Base-by-base conservation (phyloP, 345 rosid species). In the Noccaea bulbosa region DNA sequence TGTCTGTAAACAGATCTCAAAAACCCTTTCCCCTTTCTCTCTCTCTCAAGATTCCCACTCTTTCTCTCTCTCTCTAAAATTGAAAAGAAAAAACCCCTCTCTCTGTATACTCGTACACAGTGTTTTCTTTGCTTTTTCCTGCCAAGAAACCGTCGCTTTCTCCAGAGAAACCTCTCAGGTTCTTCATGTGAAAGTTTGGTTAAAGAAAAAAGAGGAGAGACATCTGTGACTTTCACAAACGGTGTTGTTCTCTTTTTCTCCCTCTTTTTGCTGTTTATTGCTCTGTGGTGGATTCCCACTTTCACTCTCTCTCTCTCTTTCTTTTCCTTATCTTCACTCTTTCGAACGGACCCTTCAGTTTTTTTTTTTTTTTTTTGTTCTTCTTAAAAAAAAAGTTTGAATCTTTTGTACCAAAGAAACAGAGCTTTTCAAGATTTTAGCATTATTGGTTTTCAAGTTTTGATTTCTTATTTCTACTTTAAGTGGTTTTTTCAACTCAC, bases 131-230 rank as follows among this genome's bases (percentile, higher is more conserved):
- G 30, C 45, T 12, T 40, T 44, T 22, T 51, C 46, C 55, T 52
- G 63, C 55, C 63, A 64, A 37, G 1, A 71, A 59, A 64, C 72
- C 53, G 67, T 83, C 79, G 53, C 78, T 84, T 80, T 86, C 85
- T 57, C 27, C 73, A 50, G 70, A 81, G 41, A 35, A 82, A 79
- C 82, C 64, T 52, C 85, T 71, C 76, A 65, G 77, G 50, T 61
- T 73, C 58, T 65, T 67, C 90, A 83, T 84, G 89, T 83, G 88
- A 86, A 82, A 78, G 82, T 81, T 81, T 77, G 79, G 78, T 70
- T 71, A 14, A 48, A 72, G 62, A 43, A 69, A 38, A 69, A 38
- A 49, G 54, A 66, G 38, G 46, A 59, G 72, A 65, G 72, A 67
- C 79, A 81, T 74, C 81, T 65, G 81, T 77, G 74, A 68, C 63